Evolutionary conservation across 768 basidiomycete genomes (phyloP).

Genomic region (Leccinum variicolor): DNA sequence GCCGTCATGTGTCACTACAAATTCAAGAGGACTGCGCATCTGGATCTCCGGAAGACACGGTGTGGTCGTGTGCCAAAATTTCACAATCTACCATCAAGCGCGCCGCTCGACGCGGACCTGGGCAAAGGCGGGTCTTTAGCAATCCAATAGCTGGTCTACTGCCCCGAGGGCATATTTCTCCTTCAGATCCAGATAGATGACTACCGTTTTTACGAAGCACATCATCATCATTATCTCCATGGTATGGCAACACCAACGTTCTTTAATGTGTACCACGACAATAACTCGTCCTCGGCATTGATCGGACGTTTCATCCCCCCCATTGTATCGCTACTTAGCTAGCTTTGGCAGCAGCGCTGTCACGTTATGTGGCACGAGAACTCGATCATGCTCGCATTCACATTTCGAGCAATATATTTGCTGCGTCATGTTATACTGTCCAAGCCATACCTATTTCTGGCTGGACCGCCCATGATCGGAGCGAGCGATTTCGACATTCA

Average conservation of each 20-base stretch:
- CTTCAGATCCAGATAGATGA: neutral
- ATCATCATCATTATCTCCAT: neutral
- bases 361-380: neutral
- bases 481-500: neutral
- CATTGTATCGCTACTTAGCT: slow-evolving; percentile 18
- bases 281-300: slow-evolving; percentile 4
- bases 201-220: slow-evolving; percentile 8
- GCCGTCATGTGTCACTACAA: slow-evolving; percentile 9
- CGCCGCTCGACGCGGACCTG: slow-evolving; percentile 23
- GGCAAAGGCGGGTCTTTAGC: slow-evolving; percentile 22
- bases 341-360: slow-evolving; percentile 15
- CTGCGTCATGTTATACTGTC: neutral
- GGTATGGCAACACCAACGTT: slow-evolving; percentile 8
- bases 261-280: slow-evolving; percentile 11
- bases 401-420: neutral
- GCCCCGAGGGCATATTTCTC: slow-evolving; percentile 2
- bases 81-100: slow-evolving; percentile 24
- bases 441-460: neutral
- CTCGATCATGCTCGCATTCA: slow-evolving; percentile 7
- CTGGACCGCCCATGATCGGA: neutral
- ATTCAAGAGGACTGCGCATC: slow-evolving; percentile 2
- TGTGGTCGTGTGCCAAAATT: slow-evolving; percentile 34
- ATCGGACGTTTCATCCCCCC: neutral
- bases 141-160: slow-evolving; percentile 13
- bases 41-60: slow-evolving; percentile 4